Conservation (phyloP, 2,329 filamentous ascomycete genomes). For the Ceratocystis cacaofunesta region DNA sequence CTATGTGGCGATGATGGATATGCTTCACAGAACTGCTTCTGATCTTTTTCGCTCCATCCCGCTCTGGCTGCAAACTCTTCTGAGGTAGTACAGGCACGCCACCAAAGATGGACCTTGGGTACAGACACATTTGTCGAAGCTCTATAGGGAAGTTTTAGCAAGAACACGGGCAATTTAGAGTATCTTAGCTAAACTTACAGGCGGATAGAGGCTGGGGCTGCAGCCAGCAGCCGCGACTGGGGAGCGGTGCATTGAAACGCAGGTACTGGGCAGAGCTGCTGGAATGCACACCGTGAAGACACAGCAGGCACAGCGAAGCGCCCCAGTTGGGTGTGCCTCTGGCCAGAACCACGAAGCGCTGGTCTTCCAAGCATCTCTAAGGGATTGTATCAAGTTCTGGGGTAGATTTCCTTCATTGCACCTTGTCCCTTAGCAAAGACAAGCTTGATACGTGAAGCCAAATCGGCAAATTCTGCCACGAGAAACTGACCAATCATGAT, state of each 20-base stretch:
- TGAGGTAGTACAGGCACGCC: constrained; percentile 12
- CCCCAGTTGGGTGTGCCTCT: not conserved
- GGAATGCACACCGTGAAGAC: not conserved
- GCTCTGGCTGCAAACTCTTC: constrained; percentile 13
- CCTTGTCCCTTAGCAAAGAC: not conserved
- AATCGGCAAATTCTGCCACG: constrained; percentile 3
- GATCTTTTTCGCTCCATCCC: constrained; percentile 6
- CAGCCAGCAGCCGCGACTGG: not conserved
- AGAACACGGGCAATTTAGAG: not conserved
- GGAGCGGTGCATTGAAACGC: not conserved
- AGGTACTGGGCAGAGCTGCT: not conserved
- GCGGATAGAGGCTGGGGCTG: not conserved
- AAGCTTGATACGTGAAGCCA: not conserved
- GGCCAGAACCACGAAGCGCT: constrained; percentile 4
- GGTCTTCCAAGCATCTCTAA: constrained; percentile 10
- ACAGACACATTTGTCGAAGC: not conserved
- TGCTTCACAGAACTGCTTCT: constrained; percentile 5
- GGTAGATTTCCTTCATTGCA: not conserved
- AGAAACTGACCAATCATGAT: not conserved
- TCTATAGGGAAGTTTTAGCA: not conserved
- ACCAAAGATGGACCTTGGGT: constrained; percentile 11
- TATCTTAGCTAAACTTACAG: not conserved
- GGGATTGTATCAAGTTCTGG: not conserved
- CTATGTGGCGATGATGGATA: constrained; percentile 6
- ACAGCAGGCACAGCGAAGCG: not conserved